phyloP scores from a whole-genome alignment of 2,329 filamentous ascomycete genomes.

The Cladophialophora exuberans region DNA sequence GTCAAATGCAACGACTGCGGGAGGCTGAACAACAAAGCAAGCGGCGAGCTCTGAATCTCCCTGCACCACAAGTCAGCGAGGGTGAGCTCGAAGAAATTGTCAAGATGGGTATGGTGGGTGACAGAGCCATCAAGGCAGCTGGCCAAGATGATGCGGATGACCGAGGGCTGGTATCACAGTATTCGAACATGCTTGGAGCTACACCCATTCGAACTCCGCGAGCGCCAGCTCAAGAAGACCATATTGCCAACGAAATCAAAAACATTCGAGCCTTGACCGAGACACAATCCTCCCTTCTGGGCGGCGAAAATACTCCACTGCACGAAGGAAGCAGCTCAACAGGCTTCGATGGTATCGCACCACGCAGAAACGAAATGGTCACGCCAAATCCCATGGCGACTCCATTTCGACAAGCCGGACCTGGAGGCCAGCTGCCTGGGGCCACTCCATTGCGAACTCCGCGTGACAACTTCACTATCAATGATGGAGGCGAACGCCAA shows the following conservation, averaged over 20 bases:
- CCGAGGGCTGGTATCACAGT: constrained; percentile 82
- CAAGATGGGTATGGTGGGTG: constrained; percentile 95
- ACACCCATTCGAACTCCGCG: constrained; percentile 91
- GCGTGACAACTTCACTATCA: constrained; percentile 83
- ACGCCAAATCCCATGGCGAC: constrained; percentile 97
- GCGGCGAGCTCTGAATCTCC: constrained; percentile 78
- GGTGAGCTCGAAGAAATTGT: constrained; percentile 95
- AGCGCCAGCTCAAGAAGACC: constrained; percentile 89
- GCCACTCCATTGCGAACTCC: constrained; percentile 87
- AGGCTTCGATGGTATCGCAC: constrained; percentile 82
- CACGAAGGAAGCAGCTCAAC: constrained; percentile 81
- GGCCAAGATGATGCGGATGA: constrained; percentile 81
- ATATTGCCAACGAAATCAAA: constrained; percentile 92
- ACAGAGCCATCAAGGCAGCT: constrained; percentile 76
- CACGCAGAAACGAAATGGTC: constrained; percentile 77
- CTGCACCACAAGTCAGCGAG: constrained; percentile 89
- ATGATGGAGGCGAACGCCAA: constrained; percentile 69
- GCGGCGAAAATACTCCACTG: constrained; percentile 90
- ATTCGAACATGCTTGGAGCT: constrained; percentile 75
- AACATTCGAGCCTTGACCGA: constrained; percentile 92
- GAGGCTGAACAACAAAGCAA: constrained; percentile 98
- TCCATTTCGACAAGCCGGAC: constrained; percentile 68
- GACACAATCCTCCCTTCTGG: constrained; percentile 89
- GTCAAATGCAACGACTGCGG: constrained; percentile 89
- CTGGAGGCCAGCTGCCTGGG: constrained; percentile 68